A percentile compares a stretch with the other conserved stretches of the same genome.
Conservation (phyloP, 257 asterid genomes). For the Solanum dulcamara region DNA sequence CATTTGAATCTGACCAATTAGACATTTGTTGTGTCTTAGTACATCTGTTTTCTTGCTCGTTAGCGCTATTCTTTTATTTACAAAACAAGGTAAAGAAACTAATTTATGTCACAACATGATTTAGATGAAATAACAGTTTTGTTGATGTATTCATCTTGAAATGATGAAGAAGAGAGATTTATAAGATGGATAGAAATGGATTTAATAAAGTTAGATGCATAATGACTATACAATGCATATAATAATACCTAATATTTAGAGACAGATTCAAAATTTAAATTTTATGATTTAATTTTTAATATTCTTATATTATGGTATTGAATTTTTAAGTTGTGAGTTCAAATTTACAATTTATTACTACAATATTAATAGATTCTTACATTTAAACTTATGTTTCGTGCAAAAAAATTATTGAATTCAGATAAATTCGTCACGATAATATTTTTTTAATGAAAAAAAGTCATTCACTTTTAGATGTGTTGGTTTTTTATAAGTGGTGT, state of each 20-base stretch:
- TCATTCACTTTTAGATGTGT: not conserved
- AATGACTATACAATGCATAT: not conserved
- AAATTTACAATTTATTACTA: not conserved
- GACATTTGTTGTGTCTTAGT: not conserved
- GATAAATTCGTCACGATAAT: not conserved
- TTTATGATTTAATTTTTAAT: not conserved
- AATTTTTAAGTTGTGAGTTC: not conserved
- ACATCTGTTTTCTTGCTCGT: not conserved
- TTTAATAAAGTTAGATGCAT: not conserved
- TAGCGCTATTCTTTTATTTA: not conserved
- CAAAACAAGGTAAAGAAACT: not conserved
- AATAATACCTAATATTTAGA: not conserved
- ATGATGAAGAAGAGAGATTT: not conserved
- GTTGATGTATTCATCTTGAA: not conserved
- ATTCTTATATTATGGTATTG: not conserved
- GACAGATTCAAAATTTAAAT: not conserved
- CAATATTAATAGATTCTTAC: not conserved
- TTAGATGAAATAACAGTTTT: not conserved
- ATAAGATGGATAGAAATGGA: not conserved
- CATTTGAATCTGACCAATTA: not conserved
- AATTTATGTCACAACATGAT: not conserved
- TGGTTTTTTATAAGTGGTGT: not conserved
- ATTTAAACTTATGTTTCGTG: not conserved
- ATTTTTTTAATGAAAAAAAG: not conserved
- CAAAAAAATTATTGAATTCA: not conserved